Evolutionary conservation across 306 rosid genomes (phyloP).

Genomic region (Carpinus viminea): DNA sequence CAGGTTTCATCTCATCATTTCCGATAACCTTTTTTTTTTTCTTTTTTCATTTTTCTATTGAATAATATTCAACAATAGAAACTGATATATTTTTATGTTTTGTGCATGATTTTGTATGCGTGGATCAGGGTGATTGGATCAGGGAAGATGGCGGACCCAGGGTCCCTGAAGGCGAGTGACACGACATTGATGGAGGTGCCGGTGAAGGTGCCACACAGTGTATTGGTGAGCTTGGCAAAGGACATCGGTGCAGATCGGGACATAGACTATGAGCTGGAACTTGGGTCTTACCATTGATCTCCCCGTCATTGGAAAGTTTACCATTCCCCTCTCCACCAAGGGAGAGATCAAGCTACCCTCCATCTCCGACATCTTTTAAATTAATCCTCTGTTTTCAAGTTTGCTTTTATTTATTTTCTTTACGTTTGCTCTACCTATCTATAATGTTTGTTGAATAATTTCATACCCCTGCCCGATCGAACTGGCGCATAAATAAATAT

Average conservation of each 20-base stretch:
- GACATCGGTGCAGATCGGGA: conserved; percentile 87
- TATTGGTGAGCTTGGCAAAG: conserved; percentile 62
- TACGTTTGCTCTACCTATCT: background rate
- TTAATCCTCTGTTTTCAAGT: background rate
- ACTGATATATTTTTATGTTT: background rate
- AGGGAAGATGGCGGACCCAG: conserved; percentile 55
- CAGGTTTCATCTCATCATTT: conserved; percentile 27
- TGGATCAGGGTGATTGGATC: conserved; percentile 39
- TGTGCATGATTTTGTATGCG: background rate
- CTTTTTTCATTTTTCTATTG: background rate
- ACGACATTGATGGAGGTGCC: conserved; percentile 55
- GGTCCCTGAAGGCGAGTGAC: conserved; percentile 41
- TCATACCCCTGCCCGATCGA: too few species aligned
- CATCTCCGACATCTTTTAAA: conserved; percentile 41
- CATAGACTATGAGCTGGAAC: conserved; percentile 67
- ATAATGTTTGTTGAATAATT: too few species aligned
- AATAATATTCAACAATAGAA: too few species aligned
- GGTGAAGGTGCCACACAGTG: conserved; percentile 64
- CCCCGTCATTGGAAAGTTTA: conserved; percentile 69
- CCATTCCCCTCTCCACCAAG: conserved; percentile 68
- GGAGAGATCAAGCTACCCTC: conserved; percentile 86
- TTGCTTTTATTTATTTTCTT: background rate
- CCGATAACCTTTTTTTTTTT: background rate
- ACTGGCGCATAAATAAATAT: too few species aligned
- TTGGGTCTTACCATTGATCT: conserved; percentile 68